A percentile compares a stretch with the other conserved stretches of the same genome.
Evolutionary conservation across 108 stramenopile species (phyloP).

Genomic region (Conticribra weissflogii): DNA sequence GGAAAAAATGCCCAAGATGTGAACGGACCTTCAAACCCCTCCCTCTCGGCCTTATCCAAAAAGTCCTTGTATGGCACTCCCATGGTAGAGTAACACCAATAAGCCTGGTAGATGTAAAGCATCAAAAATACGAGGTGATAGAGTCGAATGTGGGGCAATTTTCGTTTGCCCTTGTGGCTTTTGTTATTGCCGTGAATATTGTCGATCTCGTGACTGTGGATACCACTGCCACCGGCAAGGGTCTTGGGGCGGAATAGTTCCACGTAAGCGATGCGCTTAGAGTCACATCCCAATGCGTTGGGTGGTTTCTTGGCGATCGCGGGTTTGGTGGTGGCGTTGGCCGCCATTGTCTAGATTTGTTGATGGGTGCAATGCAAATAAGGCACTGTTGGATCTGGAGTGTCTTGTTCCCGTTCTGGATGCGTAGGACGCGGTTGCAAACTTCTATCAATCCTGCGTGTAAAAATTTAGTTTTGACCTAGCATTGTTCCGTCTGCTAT

Average conservation of each 20-base stretch:
- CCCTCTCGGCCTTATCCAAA: constrained; percentile 87
- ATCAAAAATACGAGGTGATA: constrained; percentile 70
- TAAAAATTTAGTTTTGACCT: too few species aligned
- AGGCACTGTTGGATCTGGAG: too few species aligned
- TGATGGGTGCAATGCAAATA: too few species aligned
- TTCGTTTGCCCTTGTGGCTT: neutral
- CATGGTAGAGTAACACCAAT: constrained; percentile 62
- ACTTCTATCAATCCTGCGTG: too few species aligned
- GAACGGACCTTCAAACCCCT: constrained; percentile 74
- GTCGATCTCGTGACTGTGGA: constrained; percentile 4
- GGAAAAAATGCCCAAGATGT: neutral
- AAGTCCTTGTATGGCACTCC: constrained; percentile 76
- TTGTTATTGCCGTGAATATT: neutral
- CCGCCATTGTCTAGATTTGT: neutral
- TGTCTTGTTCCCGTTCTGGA: too few species aligned
- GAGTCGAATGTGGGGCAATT: constrained; percentile 33
- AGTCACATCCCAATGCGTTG: constrained; percentile 45
- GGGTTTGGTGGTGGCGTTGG: neutral
- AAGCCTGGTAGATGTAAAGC: constrained; percentile 60
- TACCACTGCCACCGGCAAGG: constrained; percentile 15
- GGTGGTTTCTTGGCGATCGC: neutral
- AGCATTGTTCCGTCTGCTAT: too few species aligned
- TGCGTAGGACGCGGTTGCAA: too few species aligned
- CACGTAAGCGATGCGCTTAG: constrained; percentile 65
- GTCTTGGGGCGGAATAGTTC: constrained; percentile 64